phyloP scores from a whole-genome alignment of 495 filamentous ascomycete genomes.

The Xylaria grammica region DNA sequence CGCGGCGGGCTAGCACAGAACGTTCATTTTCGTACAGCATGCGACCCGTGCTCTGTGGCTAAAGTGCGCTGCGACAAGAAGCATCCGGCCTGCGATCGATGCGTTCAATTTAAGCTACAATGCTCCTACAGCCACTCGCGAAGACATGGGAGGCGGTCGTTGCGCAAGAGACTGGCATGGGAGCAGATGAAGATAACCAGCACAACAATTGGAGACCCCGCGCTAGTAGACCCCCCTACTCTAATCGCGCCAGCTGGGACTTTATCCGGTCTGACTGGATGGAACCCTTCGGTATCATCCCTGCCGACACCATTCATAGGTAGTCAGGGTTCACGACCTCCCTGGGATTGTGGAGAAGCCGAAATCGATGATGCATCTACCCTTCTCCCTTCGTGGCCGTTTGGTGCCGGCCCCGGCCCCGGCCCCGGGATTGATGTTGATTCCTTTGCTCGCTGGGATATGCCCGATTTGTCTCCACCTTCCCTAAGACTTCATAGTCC shows the following conservation, averaged over 20 bases:
- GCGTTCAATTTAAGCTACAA: slow-evolving; percentile 37
- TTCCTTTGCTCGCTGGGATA: neutral
- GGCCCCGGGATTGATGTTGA: neutral
- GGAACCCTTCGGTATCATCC: neutral
- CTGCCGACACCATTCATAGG: neutral
- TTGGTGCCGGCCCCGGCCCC: neutral
- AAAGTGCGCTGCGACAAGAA: slow-evolving; percentile 49
- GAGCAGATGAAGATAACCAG: neutral
- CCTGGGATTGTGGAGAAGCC: neutral
- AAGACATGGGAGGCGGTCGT: slow-evolving; percentile 30
- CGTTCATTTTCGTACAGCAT: slow-evolving; percentile 27
- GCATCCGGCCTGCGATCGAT: slow-evolving; percentile 44
- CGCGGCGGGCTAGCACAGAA: neutral
- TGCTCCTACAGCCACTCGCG: slow-evolving; percentile 50
- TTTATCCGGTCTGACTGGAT: neutral
- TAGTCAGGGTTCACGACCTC: neutral
- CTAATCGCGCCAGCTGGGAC: neutral
- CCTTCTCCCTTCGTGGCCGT: neutral
- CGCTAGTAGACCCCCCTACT: neutral
- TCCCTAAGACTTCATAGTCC: neutral
- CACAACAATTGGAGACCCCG: neutral
- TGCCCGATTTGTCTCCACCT: neutral
- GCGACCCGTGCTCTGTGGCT: slow-evolving; percentile 46
- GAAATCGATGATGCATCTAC: neutral
- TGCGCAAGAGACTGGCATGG: slow-evolving; percentile 10